phyloP scores from a whole-genome alignment of 2,329 filamentous ascomycete genomes.

The Daldinia sp. region DNA sequence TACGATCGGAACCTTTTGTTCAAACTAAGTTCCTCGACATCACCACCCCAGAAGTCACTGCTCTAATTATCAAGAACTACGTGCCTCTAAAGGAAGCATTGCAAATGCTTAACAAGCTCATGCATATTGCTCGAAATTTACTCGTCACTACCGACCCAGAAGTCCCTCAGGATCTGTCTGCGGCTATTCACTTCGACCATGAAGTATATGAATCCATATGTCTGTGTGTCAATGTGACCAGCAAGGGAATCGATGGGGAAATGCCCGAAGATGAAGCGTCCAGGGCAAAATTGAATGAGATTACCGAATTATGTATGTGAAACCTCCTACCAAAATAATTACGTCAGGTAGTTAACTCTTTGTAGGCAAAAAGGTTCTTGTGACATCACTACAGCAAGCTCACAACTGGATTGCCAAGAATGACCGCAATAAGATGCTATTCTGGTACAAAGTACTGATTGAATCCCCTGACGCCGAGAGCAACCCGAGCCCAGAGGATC shows the following conservation, averaged over 20 bases:
- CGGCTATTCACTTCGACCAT: slow-evolving; percentile 73
- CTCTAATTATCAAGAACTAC: slow-evolving; percentile 73
- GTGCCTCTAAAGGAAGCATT: slow-evolving; percentile 71
- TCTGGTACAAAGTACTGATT: slow-evolving; percentile 75
- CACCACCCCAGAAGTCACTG: slow-evolving; percentile 72
- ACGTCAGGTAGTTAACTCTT: slow-evolving; percentile 7
- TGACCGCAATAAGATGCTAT: slow-evolving; percentile 76
- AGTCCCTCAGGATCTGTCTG: slow-evolving; percentile 74
- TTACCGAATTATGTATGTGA: slow-evolving; percentile 72
- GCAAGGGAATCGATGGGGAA: slow-evolving; percentile 75
- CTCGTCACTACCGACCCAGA: slow-evolving; percentile 73
- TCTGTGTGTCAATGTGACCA: slow-evolving; percentile 74
- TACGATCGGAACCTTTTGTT: slow-evolving; percentile 65
- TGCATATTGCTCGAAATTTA: slow-evolving; percentile 75
- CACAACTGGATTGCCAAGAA: slow-evolving; percentile 78
- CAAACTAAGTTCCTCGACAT: slow-evolving; percentile 64
- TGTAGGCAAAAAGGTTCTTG: slow-evolving; percentile 73
- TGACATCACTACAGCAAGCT: slow-evolving; percentile 74
- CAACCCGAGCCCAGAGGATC: slow-evolving; percentile 59
- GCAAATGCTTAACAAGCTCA: slow-evolving; percentile 73
- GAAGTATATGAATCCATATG: slow-evolving; percentile 75
- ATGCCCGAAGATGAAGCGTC: slow-evolving; percentile 68
- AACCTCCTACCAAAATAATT: background rate
- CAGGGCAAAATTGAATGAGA: slow-evolving; percentile 69
- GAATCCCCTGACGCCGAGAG: slow-evolving; percentile 63